phyloP scores from a whole-genome alignment of 2,329 filamentous ascomycete genomes.

The Kalaharituber pfeilii region DNA sequence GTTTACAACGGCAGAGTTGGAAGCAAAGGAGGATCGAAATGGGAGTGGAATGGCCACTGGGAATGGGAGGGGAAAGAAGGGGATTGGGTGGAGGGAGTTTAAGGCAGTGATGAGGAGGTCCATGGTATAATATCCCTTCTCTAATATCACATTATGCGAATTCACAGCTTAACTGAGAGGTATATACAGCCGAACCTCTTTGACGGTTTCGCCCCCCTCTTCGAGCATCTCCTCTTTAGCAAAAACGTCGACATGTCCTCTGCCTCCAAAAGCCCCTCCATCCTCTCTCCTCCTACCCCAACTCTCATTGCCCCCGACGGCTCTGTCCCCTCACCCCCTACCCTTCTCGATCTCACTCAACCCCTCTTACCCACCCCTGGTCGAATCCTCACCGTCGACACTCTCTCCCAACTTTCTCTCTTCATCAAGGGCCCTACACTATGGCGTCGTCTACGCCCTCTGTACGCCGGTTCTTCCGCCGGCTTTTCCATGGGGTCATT shows the following conservation, averaged over 20 bases:
- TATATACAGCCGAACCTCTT: constrained; percentile 50
- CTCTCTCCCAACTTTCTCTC: constrained; percentile 53
- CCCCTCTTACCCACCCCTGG: constrained; percentile 26
- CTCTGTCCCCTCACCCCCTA: constrained; percentile 15
- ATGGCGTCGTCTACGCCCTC: constrained; percentile 46
- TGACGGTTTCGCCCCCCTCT: constrained; percentile 47
- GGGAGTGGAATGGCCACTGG: too few species aligned
- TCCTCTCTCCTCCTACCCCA: constrained; percentile 28
- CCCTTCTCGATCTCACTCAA: not conserved
- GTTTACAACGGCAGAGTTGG: constrained; percentile 30
- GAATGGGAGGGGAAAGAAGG: constrained; percentile 5
- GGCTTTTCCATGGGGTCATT: constrained; percentile 66
- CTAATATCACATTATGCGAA: not conserved
- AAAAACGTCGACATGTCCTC: constrained; percentile 48
- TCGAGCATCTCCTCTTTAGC: constrained; percentile 60
- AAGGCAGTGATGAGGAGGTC: constrained; percentile 16
- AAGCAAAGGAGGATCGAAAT: too few species aligned
- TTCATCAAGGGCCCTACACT: constrained; percentile 49
- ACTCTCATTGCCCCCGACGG: not conserved
- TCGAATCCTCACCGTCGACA: constrained; percentile 47
- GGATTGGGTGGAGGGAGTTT: constrained; percentile 18
- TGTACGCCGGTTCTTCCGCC: constrained; percentile 53
- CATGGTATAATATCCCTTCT: constrained; percentile 13
- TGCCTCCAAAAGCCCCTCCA: constrained; percentile 23
- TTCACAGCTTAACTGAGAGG: not conserved